These are phyloP conservation scores for Hamamelis virginiana DNA, from an alignment of 164 flowering plant genomes.

Conservation along the genomic window DNA sequence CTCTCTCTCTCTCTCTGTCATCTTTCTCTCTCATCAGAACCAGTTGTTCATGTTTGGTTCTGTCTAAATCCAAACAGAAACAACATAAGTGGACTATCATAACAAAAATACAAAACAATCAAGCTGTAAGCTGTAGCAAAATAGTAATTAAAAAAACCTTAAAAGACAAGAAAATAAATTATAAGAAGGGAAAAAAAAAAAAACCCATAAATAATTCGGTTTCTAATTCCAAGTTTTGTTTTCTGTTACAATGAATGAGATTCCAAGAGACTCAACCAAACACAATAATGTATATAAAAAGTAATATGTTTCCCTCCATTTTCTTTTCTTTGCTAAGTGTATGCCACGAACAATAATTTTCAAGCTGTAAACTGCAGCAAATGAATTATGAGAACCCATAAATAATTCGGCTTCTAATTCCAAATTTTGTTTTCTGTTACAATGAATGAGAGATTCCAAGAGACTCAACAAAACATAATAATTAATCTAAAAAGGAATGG, in stretches of 20 bases:
- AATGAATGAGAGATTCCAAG: slow-evolving; percentile 2
- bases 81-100: too few relatives aligned
- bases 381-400: too few relatives aligned
- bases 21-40: neutral
- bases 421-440: neutral
- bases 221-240: neutral
- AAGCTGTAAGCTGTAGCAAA: too few relatives aligned
- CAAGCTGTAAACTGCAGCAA: neutral
- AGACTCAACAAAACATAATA: neutral
- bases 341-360: neutral
- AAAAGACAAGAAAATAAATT: too few relatives aligned
- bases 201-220: neutral
- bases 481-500: neutral
- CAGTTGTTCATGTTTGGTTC: slow-evolving; percentile 3
- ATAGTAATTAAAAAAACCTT: too few relatives aligned
- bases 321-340: neutral
- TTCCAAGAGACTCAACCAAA: neutral
- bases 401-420: neutral
- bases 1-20: too few relatives aligned
- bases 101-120: too few relatives aligned
- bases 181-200: too few relatives aligned
- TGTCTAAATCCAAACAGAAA: slow-evolving; percentile 7
- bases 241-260: slow-evolving; percentile 3
- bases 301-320: neutral
- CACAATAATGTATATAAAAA: neutral